Conservation (phyloP, 2,329 filamentous ascomycete species). For the Ophiostoma perfectum region DNA sequence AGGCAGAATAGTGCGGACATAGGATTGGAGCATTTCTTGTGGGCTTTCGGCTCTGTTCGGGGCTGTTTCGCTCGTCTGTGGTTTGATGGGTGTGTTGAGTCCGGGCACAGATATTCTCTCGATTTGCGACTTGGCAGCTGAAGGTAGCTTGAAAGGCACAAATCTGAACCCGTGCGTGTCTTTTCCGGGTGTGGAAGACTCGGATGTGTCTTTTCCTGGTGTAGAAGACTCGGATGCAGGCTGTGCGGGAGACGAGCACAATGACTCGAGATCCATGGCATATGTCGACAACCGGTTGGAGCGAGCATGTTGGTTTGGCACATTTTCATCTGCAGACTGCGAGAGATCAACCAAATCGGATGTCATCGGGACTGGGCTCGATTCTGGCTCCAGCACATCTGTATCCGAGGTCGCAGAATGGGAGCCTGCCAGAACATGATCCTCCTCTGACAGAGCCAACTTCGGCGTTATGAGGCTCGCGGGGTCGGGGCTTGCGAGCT, state of each 20-base stretch:
- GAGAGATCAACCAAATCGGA: conserved; percentile 23
- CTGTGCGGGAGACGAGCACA: conserved; percentile 1
- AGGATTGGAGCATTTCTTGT: background rate
- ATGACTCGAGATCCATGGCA: conserved; percentile 22
- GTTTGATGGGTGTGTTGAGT: background rate
- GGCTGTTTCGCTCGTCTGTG: background rate
- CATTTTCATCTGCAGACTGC: background rate
- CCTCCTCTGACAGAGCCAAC: too few relatives aligned
- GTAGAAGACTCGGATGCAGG: background rate
- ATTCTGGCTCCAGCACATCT: background rate
- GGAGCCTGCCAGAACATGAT: background rate
- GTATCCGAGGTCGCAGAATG: background rate
- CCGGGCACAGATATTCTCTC: background rate
- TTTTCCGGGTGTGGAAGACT: background rate
- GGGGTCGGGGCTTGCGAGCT: too few relatives aligned
- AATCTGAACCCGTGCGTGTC: background rate
- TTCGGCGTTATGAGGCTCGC: too few relatives aligned
- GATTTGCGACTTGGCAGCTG: background rate
- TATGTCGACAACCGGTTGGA: conserved; percentile 19
- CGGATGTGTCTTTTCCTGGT: background rate
- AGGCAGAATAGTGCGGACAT: conserved; percentile 16
- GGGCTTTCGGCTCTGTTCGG: background rate
- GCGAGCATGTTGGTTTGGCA: background rate
- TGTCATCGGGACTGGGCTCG: background rate
- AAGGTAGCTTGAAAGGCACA: background rate